These are phyloP conservation scores for Domatiomyces globalis DNA, from an alignment of 2,329 filamentous ascomycete genomes.

Conservation along the genomic window DNA sequence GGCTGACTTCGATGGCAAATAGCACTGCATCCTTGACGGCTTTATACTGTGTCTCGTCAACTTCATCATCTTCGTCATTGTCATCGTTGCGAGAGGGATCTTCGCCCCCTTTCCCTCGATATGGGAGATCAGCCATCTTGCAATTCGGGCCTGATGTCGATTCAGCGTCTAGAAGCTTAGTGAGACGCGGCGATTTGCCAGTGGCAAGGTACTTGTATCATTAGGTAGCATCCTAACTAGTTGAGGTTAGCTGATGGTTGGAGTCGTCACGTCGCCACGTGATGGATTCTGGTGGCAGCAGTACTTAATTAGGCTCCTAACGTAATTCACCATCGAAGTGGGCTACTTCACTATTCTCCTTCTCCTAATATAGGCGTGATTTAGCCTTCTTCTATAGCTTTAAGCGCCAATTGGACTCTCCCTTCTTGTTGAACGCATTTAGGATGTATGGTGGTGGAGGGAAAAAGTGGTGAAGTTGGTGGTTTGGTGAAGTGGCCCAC, in stretches of 20 bases:
- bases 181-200: not conserved
- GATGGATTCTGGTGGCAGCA: not conserved
- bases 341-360: too few species aligned
- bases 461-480: too few species aligned
- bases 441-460: too few species aligned
- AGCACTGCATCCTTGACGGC: slow-evolving; percentile 94
- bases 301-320: too few species aligned
- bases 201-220: too few species aligned
- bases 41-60: slow-evolving; percentile 55
- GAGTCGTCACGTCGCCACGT: not conserved
- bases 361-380: too few species aligned
- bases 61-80: slow-evolving; percentile 34
- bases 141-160: not conserved
- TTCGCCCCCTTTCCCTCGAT: slow-evolving; percentile 22
- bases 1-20: slow-evolving; percentile 83
- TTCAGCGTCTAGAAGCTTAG: not conserved
- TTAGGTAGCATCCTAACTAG: not conserved
- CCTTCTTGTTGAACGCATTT: too few species aligned
- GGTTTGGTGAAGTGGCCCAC: too few species aligned
- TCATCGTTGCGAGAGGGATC: slow-evolving; percentile 25
- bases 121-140: slow-evolving; percentile 15
- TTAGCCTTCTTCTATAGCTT: too few species aligned
- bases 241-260: not conserved
- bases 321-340: too few species aligned
- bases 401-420: too few species aligned